These are phyloP conservation scores for Tricholoma flavovirens DNA, from an alignment of 768 basidiomycete species.

Conservation along the genomic window DNA sequence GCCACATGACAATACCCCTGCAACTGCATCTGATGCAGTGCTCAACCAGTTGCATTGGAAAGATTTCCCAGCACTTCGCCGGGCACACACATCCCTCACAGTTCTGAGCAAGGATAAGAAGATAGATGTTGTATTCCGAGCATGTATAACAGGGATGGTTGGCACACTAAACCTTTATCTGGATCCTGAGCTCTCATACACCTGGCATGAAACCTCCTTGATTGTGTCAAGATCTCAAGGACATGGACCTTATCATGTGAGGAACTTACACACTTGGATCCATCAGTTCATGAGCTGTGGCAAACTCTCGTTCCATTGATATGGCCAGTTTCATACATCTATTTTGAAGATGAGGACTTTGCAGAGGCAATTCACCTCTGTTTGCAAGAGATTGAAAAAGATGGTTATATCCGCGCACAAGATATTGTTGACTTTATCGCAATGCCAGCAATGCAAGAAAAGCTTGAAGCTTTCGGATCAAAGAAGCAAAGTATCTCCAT, in stretches of 20 bases:
- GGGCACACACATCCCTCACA: slow-evolving; percentile 15
- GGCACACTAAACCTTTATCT: too few species aligned
- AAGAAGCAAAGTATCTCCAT: too few species aligned
- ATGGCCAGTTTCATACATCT: background rate
- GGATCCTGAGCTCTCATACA: too few species aligned
- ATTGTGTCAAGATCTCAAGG: slow-evolving; percentile 23
- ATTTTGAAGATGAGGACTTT: slow-evolving; percentile 29
- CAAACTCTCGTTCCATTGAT: background rate
- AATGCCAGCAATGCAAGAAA: too few species aligned
- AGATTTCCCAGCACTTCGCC: too few species aligned
- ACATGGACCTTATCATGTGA: slow-evolving; percentile 23
- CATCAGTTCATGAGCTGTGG: slow-evolving; percentile 14
- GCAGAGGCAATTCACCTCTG: slow-evolving; percentile 19
- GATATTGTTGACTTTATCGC: slow-evolving; percentile 27
- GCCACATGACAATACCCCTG: background rate
- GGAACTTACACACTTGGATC: slow-evolving; percentile 26
- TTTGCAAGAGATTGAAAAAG: slow-evolving; percentile 20
- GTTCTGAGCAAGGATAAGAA: slow-evolving; percentile 22
- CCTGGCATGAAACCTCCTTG: slow-evolving; percentile 29
- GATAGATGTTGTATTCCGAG: slow-evolving; percentile 25
- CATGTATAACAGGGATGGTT: slow-evolving; percentile 21
- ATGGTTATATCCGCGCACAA: slow-evolving; percentile 21
- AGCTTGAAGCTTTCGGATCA: too few species aligned
- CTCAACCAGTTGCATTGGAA: too few species aligned
- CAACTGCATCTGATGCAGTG: too few species aligned